phyloP scores from a whole-genome alignment of 768 basidiomycete genomes.

The Suillus cothurnatus region DNA sequence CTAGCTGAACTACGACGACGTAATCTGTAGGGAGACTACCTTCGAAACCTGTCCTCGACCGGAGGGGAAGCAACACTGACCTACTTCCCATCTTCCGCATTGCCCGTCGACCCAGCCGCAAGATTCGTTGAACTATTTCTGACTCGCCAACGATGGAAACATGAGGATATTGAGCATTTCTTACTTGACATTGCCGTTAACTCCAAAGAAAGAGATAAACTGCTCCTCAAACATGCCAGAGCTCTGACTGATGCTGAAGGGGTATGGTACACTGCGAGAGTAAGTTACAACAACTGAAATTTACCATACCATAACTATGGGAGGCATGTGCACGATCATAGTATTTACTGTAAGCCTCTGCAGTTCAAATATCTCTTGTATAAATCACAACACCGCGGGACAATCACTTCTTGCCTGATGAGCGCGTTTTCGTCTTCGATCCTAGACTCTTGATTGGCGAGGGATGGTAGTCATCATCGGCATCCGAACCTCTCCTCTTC shows the following conservation, averaged over 20 bases:
- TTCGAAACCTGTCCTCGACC: constrained; percentile 45
- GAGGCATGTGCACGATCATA: background rate
- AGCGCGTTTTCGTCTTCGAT: constrained; percentile 43
- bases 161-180: constrained; percentile 81
- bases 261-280: constrained; percentile 74
- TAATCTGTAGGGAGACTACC: constrained; percentile 74
- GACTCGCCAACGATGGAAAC: constrained; percentile 73
- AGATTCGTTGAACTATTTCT: constrained; percentile 91
- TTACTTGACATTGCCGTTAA: constrained; percentile 82
- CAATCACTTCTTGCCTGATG: constrained; percentile 33
- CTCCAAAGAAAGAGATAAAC: constrained; percentile 82
- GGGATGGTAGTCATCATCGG: constrained; percentile 52
- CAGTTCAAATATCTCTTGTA: background rate
- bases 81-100: constrained; percentile 75
- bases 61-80: constrained; percentile 44
- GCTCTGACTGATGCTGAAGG: constrained; percentile 70
- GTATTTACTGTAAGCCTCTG: background rate
- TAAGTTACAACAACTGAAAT: constrained; percentile 53
- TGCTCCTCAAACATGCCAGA: constrained; percentile 85
- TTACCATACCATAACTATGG: background rate
- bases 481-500: constrained; percentile 33
- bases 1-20: background rate
- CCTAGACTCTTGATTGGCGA: constrained; percentile 43
- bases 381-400: background rate
- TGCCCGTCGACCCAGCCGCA: constrained; percentile 76